These are phyloP conservation scores for Ambrosia hybrid DNA, from an alignment of 140 eudicot genomes.

Conservation along the genomic window DNA sequence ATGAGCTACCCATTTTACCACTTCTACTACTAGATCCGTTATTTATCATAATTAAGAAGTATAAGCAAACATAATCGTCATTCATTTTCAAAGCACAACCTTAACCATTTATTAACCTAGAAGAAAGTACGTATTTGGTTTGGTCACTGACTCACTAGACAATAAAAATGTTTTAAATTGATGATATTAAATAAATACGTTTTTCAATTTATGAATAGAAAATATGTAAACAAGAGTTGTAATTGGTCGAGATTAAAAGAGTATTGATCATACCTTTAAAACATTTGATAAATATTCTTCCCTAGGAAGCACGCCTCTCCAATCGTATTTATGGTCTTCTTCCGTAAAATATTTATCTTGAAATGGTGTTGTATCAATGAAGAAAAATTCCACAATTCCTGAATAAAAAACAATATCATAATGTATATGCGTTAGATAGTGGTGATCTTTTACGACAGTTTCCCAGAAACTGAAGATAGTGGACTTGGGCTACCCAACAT, in stretches of 20 bases:
- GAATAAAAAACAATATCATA: neutral
- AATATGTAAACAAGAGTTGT: no score
- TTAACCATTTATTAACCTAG: no score
- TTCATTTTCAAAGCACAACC: no score
- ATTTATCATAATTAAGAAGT: no score
- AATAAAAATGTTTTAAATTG: neutral
- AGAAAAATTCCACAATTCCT: slow-evolving; percentile 67
- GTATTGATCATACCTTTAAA: slow-evolving; percentile 33
- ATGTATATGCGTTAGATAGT: neutral
- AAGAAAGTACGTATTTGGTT: neutral
- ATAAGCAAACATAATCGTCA: no score
- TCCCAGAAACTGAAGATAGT: no score
- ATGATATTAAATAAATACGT: no score
- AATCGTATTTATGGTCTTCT: slow-evolving; percentile 48
- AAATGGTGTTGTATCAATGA: slow-evolving; percentile 74
- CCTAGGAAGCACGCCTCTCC: slow-evolving; percentile 69
- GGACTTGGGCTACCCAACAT: no score
- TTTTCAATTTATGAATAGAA: no score
- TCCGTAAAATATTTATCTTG: slow-evolving; percentile 57
- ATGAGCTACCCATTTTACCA: no score
- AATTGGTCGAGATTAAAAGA: neutral
- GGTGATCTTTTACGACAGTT: no score
- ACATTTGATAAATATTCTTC: slow-evolving; percentile 43
- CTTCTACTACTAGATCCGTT: no score
- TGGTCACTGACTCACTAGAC: neutral